Evolutionary conservation across 2,329 filamentous ascomycete species (phyloP).

Genomic region (Fusarium anguioides): DNA sequence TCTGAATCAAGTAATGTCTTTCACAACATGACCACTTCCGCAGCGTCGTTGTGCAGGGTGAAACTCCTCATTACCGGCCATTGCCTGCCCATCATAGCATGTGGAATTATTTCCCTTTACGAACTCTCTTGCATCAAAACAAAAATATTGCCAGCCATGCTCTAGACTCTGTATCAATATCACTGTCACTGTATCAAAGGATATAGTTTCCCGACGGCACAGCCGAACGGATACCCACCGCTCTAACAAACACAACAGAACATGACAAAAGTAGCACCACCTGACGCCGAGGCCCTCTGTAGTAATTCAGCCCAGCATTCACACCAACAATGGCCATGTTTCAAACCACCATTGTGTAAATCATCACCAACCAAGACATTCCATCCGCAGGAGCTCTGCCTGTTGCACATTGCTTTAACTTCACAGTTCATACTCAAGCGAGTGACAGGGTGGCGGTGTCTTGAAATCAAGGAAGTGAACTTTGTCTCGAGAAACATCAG

Average conservation of each 20-base stretch:
- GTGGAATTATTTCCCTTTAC: slow-evolving; percentile 16
- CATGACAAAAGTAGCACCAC: slow-evolving; percentile 5
- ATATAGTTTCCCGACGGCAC: slow-evolving; percentile 4
- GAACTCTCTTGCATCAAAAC: slow-evolving; percentile 13
- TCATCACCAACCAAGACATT: slow-evolving; percentile 1
- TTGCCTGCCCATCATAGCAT: slow-evolving; percentile 11
- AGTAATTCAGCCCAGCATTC: slow-evolving; percentile 5
- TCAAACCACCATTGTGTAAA: slow-evolving; percentile 2
- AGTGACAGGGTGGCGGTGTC: slow-evolving; percentile 15
- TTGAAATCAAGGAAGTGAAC: slow-evolving; percentile 1
- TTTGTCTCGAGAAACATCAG: slow-evolving; percentile 1
- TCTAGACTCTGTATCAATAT: not conserved
- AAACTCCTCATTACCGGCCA: not conserved
- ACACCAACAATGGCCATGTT: not conserved
- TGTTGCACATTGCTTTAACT: not conserved
- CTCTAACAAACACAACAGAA: slow-evolving; percentile 22
- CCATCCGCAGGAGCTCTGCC: not conserved
- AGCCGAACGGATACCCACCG: slow-evolving; percentile 30
- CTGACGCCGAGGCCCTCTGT: slow-evolving; percentile 5
- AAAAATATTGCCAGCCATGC: not conserved
- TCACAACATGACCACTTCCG: not conserved
- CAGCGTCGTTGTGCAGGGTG: slow-evolving; percentile 10
- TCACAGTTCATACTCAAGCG: not conserved
- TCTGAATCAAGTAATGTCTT: slow-evolving; percentile 14
- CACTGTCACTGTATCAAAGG: not conserved